Base-by-base conservation (phyloP, 2,329 filamentous ascomycete species). In the Hymenoscyphus linearis region DNA sequence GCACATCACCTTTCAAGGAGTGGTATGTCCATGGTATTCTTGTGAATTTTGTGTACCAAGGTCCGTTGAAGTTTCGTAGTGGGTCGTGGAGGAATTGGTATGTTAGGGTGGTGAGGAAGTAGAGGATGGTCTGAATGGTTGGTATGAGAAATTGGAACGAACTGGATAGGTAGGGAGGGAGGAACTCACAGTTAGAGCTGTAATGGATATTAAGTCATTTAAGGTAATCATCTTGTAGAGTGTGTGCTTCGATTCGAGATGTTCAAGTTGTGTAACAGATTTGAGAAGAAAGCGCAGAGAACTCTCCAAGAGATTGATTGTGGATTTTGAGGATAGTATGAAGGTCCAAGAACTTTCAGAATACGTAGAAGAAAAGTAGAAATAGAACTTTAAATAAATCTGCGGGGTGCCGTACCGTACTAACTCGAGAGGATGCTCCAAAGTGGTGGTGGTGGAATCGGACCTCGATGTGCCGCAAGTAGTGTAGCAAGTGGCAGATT, bases 31-130 rank as follows among this genome's bases (percentile, higher is more conserved):
- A 55, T 6, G 26, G 16, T 6, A 55, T 2, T 34, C 52, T 16
- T 10, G 37, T 57, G 31, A 47, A 31, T 18, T 40, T 64, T 26
- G 65, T 59, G 6, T 27, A 34, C 12, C 62, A 64, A 12, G 67
- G 67, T 9, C 67, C 67, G 0, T 67, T 65, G 37, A 57, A 65
- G 9, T 54, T 60, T n/a, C 64, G 60, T 25, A 67, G 62, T 5
- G 64, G 64, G 50, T 69, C 64, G 50, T 68, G 61, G 62, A 31
- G 35, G n/a, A 59, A 16, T 16, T 56, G 50, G 27, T 40, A 57
- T 9, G 60, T 5, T 12, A 34, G 12, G 25, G 2, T 25, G n/a
- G 3, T 1, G 6, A 56, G 22, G n/a, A 37, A 14, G 18, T 25
- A 50, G 44, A 50, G 44, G 3, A 25, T 1, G 25, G 18, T 13